Conservation (phyloP, 2,329 filamentous ascomycete genomes). For the Claviceps paspali region DNA sequence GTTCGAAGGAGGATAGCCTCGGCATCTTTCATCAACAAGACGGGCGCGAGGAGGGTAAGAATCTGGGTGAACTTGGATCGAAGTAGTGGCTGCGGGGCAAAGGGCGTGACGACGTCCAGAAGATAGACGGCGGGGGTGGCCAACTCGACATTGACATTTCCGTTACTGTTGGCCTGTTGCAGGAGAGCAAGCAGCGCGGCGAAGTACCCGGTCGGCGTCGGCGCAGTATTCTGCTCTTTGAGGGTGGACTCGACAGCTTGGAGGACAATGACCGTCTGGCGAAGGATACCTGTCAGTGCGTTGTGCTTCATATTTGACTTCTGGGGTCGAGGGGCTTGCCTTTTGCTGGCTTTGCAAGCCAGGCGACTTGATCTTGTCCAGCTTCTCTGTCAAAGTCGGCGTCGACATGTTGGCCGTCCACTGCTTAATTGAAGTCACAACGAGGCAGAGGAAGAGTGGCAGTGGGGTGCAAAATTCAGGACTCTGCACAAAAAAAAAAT, state of each 20-base stretch:
- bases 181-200: slow-evolving; percentile 85
- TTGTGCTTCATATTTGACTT: neutral
- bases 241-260: slow-evolving; percentile 87
- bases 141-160: slow-evolving; percentile 64
- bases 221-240: slow-evolving; percentile 68
- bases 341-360: slow-evolving; percentile 92
- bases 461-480: slow-evolving; percentile 5
- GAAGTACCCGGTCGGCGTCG: slow-evolving; percentile 84
- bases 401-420: slow-evolving; percentile 21
- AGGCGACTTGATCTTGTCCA: slow-evolving; percentile 93
- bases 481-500: slow-evolving; percentile 9
- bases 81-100: slow-evolving; percentile 71
- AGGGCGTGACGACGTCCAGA: slow-evolving; percentile 79
- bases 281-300: neutral
- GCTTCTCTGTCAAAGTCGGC: slow-evolving; percentile 61
- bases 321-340: slow-evolving; percentile 30
- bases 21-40: slow-evolving; percentile 62
- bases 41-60: slow-evolving; percentile 69
- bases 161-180: slow-evolving; percentile 54
- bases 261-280: slow-evolving; percentile 69
- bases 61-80: slow-evolving; percentile 93
- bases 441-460: neutral
- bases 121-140: slow-evolving; percentile 84
- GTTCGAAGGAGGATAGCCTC: slow-evolving; percentile 77
- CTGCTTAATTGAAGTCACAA: neutral